These are phyloP conservation scores for Colletotrichum sp. DNA, from an alignment of 2,329 filamentous ascomycete genomes.

Conservation along the genomic window DNA sequence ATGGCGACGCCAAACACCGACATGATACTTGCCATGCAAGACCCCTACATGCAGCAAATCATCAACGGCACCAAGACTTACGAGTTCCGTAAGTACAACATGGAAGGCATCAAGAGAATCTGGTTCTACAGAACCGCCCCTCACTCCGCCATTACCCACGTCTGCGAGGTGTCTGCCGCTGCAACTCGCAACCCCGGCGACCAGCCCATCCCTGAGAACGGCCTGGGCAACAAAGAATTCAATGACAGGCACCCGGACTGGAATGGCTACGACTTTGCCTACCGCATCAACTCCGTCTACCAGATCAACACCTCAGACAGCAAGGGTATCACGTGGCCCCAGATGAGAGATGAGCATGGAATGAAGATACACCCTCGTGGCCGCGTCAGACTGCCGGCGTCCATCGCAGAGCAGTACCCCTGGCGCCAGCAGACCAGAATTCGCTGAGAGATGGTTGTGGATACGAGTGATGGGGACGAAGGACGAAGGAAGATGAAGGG, in stretches of 20 bases:
- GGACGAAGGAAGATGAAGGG: not conserved
- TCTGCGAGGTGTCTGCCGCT: conserved; percentile 24
- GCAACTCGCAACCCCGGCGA: conserved; percentile 21
- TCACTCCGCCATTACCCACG: conserved; percentile 28
- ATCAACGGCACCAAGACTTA: conserved; percentile 29
- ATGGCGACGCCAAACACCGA: not conserved
- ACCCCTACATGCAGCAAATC: conserved; percentile 26
- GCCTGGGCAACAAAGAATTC: conserved; percentile 30
- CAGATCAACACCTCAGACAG: conserved; percentile 13
- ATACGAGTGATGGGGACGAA: not conserved
- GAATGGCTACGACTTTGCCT: conserved; percentile 31
- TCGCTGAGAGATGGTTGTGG: rapidly evolving
- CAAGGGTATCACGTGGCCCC: conserved; percentile 9
- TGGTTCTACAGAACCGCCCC: conserved; percentile 32
- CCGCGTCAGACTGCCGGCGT: not conserved
- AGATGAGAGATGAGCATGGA: conserved; percentile 17
- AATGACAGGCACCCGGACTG: conserved; percentile 27
- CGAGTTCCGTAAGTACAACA: conserved; percentile 30
- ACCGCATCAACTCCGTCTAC: conserved; percentile 27
- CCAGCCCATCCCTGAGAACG: conserved; percentile 19
- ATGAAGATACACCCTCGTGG: not conserved
- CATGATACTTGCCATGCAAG: not conserved
- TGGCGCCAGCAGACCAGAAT: not conserved
- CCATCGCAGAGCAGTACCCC: not conserved
- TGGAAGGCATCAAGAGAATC: conserved; percentile 25